Conservation (phyloP, 179 eudicot species). For the Patellifolia procumbens region DNA sequence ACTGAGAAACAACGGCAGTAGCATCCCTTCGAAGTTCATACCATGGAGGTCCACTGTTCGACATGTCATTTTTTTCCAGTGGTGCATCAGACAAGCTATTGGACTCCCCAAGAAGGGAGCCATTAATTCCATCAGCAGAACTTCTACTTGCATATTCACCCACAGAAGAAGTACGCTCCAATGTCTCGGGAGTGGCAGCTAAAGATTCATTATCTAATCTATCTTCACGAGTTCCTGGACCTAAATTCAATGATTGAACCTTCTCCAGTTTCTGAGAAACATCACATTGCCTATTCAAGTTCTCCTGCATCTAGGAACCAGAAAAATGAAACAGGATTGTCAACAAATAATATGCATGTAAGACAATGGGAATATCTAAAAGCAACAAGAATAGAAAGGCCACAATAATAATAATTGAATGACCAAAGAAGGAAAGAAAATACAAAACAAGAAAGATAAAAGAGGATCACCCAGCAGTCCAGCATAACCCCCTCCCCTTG, state of each 20-base stretch:
- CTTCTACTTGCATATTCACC: slow-evolving; percentile 29
- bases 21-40: slow-evolving; percentile 90
- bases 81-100: slow-evolving; percentile 36
- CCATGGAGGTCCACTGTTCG: slow-evolving; percentile 85
- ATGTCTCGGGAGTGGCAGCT: slow-evolving; percentile 41
- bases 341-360: slow-evolving; percentile 1
- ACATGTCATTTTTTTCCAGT: slow-evolving; percentile 51
- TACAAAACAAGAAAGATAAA: neutral
- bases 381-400: neutral
- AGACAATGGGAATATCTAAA: neutral
- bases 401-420: neutral
- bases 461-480: neutral
- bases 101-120: slow-evolving; percentile 31
- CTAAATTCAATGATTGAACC: slow-evolving; percentile 33
- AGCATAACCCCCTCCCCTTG: neutral
- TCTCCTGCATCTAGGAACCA: slow-evolving; percentile 33
- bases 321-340: slow-evolving; percentile 32
- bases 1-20: slow-evolving; percentile 67
- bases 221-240: slow-evolving; percentile 29
- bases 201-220: slow-evolving; percentile 33
- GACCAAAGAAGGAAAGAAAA: neutral
- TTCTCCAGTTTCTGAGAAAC: slow-evolving; percentile 32
- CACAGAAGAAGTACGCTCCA: slow-evolving; percentile 25
- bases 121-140: slow-evolving; percentile 39
- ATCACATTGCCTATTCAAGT: slow-evolving; percentile 33